Evolutionary conservation across 2,329 filamentous ascomycete genomes (phyloP).

Genomic region (Trichoderma simmonsii): DNA sequence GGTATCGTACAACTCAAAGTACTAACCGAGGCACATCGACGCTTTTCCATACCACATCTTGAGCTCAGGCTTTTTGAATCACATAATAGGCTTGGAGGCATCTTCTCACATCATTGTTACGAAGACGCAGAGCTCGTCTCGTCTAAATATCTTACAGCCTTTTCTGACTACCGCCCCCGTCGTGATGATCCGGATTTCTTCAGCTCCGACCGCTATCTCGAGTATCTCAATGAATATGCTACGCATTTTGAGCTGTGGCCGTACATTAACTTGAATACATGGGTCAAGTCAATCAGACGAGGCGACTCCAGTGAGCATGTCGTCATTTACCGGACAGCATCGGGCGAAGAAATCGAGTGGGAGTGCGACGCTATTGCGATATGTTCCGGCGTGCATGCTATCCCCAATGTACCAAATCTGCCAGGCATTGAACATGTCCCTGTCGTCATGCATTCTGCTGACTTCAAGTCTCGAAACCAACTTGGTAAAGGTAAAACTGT

Average conservation of each 20-base stretch:
- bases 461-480: slow-evolving; percentile 39
- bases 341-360: slow-evolving; percentile 25
- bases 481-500: slow-evolving; percentile 39
- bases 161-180: slow-evolving; percentile 42
- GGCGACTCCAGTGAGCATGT: slow-evolving; percentile 26
- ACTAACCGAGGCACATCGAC: slow-evolving; percentile 34
- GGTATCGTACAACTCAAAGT: slow-evolving; percentile 41
- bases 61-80: slow-evolving; percentile 43
- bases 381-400: slow-evolving; percentile 42
- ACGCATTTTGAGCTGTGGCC: slow-evolving; percentile 37
- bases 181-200: slow-evolving; percentile 41
- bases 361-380: slow-evolving; percentile 43
- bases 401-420: slow-evolving; percentile 37
- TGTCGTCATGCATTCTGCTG: slow-evolving; percentile 39
- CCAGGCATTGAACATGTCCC: slow-evolving; percentile 36
- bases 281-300: slow-evolving; percentile 28
- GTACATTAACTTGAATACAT: slow-evolving; percentile 34
- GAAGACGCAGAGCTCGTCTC: slow-evolving; percentile 42
- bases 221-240: slow-evolving; percentile 40
- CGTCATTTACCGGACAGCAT: slow-evolving; percentile 22
- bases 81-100: slow-evolving; percentile 40
- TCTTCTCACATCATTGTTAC: slow-evolving; percentile 42
- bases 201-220: slow-evolving; percentile 35
- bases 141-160: slow-evolving; percentile 44
- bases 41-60: slow-evolving; percentile 34